Evolutionary conservation across 2,329 filamentous ascomycete genomes (phyloP).

Genomic region (Achaetomium macrosporum): DNA sequence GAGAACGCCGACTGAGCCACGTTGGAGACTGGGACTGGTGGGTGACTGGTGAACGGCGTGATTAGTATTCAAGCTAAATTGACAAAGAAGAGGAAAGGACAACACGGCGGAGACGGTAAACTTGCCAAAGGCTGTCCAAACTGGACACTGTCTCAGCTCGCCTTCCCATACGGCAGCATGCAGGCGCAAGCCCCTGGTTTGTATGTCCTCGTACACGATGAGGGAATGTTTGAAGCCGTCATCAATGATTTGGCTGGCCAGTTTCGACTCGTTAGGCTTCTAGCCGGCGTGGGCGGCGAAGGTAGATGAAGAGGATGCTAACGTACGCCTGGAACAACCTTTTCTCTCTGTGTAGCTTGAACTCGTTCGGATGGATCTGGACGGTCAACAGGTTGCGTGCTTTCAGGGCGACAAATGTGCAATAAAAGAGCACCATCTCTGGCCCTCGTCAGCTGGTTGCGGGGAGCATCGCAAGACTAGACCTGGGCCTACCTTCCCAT

Average conservation of each 20-base stretch:
- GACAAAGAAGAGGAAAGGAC: too few relatives aligned
- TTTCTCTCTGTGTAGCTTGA: constrained; percentile 42
- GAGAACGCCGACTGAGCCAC: constrained; percentile 47
- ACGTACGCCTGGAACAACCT: constrained; percentile 53
- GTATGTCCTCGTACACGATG: constrained; percentile 46
- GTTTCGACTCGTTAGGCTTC: neutral
- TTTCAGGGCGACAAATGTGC: constrained; percentile 53
- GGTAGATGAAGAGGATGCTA: neutral
- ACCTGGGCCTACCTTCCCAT: constrained; percentile 48
- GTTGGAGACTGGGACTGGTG: constrained; percentile 41
- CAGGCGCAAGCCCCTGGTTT: constrained; percentile 45
- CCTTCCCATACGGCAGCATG: constrained; percentile 53
- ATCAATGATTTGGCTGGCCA: constrained; percentile 49
- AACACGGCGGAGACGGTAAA: neutral
- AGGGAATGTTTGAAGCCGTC: constrained; percentile 49
- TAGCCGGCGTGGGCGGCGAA: neutral
- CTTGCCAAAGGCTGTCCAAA: constrained; percentile 60
- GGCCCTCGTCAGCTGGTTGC: constrained; percentile 9
- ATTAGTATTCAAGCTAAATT: neutral
- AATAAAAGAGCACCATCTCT: constrained; percentile 58
- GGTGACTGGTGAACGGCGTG: constrained; percentile 39
- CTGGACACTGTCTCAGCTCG: constrained; percentile 47
- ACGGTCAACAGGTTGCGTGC: constrained; percentile 42
- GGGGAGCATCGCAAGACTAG: neutral
- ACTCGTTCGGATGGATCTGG: constrained; percentile 40